Evolutionary conservation across 768 basidiomycete species (phyloP), one percentile per base, ranked within the genome.

Genomic region (Mycena polygramma): DNA sequence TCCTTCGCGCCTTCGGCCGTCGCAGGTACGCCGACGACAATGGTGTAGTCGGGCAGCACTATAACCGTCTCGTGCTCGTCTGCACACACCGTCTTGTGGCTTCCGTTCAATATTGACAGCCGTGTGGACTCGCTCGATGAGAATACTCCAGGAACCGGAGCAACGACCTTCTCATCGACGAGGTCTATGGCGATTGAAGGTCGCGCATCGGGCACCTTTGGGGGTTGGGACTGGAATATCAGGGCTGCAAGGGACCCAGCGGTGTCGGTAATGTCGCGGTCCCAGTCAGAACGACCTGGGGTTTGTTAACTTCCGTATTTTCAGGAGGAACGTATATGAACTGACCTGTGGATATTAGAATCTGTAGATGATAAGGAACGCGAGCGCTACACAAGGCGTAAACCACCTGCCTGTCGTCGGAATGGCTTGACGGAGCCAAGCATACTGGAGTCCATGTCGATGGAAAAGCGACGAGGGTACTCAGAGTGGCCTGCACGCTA

Each of bases 21-120:
- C 41, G 89, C 84, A 26, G 88, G 87, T 17, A 98, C 90, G 60
- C 92, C 91, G 2, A 89, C 86, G 36, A 97, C 87, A 54, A 96
- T 85, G 73, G 91, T 95, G 84, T 91, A 99, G 80, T 99, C 97
- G 8, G 97, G 97, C 75, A 99, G 90, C 2, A 98, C 88, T 51
- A 99, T 85, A 20, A 97, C 93, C 0, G 93, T 93, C 73, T 97
- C 92, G 60, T 85, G 83, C 57, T 88, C 84, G 43, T 86, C 85
- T 61, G 90, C 87, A n/a, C 88, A 90, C 58, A 95, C 81, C 9
- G 93, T 90, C 66, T 84, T 84, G 75, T 95, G 92, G 75, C 92
- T 96, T 30, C 94, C 95, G 75, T 97, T 97, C 53, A 96, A 84
- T 43, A 97, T 88, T 3, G 93, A 89, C 52, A 94, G 83, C 49